Conservation (phyloP, 2,329 filamentous ascomycete species). For the Teratosphaeriaceae sp. region DNA sequence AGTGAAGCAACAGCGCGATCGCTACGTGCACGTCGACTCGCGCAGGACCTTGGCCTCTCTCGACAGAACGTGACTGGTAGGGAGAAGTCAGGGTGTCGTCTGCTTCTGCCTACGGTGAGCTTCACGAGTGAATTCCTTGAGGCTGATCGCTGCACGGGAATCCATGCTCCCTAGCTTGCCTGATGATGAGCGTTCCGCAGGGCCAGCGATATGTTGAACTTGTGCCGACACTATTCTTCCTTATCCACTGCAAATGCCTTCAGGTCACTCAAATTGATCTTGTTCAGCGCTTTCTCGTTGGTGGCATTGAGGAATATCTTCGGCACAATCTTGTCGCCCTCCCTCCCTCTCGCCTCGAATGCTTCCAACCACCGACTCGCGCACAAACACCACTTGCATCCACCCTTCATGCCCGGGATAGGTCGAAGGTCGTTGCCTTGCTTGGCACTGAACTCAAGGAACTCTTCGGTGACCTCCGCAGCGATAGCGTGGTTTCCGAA, state of each 20-base stretch:
- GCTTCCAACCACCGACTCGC: conserved; percentile 53
- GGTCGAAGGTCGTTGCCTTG: conserved; percentile 53
- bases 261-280: conserved; percentile 43
- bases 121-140: too few species aligned
- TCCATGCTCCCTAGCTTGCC: too few species aligned
- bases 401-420: conserved; percentile 46
- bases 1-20: too few species aligned
- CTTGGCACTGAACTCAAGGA: conserved; percentile 51
- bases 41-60: too few species aligned
- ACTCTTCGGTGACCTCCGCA: conserved; percentile 52
- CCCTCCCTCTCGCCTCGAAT: conserved; percentile 46
- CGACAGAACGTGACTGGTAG: too few species aligned
- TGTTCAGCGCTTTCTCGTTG: conserved; percentile 45
- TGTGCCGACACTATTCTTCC: conserved; percentile 24
- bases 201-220: too few species aligned
- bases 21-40: too few species aligned
- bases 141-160: too few species aligned
- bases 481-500: conserved; percentile 56
- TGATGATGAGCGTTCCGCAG: too few species aligned
- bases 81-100: too few species aligned
- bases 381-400: conserved; percentile 58
- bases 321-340: conserved; percentile 41
- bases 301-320: conserved; percentile 47
- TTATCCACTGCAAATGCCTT: conserved; percentile 43
- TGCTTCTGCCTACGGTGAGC: too few species aligned